Conservation (phyloP, 805 yeast genomes). For the Kazachstania viticola region DNA sequence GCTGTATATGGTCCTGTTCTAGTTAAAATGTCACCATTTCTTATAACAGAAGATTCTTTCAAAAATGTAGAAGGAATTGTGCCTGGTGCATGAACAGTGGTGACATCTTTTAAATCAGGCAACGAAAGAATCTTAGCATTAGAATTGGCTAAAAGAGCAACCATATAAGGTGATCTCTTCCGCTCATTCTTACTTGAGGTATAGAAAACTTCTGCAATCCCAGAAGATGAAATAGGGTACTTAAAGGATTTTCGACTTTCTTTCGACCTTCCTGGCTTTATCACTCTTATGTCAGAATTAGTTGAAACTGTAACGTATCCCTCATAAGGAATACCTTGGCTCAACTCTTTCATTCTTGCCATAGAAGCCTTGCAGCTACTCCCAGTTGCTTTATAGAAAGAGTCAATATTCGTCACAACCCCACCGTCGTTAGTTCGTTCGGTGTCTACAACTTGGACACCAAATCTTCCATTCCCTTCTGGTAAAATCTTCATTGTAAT, state of each 20-base stretch:
- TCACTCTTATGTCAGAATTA: constrained; percentile 46
- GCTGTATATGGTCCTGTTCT: constrained; percentile 47
- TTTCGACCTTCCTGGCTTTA: constrained; percentile 50
- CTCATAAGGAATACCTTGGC: constrained; percentile 48
- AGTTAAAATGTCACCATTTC: constrained; percentile 47
- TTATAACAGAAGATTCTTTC: constrained; percentile 34
- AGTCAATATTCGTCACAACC: constrained; percentile 43
- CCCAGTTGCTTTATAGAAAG: constrained; percentile 51
- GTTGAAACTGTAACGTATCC: constrained; percentile 53
- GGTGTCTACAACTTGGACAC: constrained; percentile 39
- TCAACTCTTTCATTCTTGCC: constrained; percentile 43
- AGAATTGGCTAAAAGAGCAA: constrained; percentile 36
- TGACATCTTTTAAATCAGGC: constrained; percentile 53
- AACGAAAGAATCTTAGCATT: constrained; percentile 36
- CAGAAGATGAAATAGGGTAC: constrained; percentile 33
- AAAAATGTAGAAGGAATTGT: constrained; percentile 31
- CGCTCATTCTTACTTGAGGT: constrained; percentile 15
- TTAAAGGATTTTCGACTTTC: constrained; percentile 52
- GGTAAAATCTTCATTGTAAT: constrained; percentile 57
- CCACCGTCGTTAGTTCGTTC: constrained; percentile 37
- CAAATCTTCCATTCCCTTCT: constrained; percentile 46
- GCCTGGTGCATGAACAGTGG: constrained; percentile 35
- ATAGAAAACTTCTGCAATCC: constrained; percentile 37
- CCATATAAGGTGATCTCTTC: constrained; percentile 37
- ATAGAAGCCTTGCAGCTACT: constrained; percentile 53